Evolutionary conservation across 371 early-diverging fungal species (phyloP).

Genomic region (Zancudomyces culisetae): DNA sequence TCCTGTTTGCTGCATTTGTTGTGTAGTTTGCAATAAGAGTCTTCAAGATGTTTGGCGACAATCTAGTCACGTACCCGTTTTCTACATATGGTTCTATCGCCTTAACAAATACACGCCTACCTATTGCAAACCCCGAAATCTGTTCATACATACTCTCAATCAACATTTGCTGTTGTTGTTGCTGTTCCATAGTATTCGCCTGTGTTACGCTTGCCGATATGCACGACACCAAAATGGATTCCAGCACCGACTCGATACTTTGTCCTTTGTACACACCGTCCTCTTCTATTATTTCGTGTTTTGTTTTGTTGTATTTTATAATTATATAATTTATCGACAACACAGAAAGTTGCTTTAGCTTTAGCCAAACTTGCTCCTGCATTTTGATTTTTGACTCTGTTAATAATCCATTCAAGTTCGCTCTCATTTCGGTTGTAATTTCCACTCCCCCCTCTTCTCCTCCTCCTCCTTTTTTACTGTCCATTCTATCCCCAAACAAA

Average conservation of each 20-base stretch:
- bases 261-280: background rate
- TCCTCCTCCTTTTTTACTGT: background rate
- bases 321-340: conserved; percentile 6
- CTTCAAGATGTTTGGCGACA: conserved; percentile 20
- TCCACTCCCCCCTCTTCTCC: background rate
- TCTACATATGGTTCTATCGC: conserved; percentile 20
- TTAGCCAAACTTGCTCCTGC: conserved; percentile 9
- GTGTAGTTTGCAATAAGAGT: conserved; percentile 15
- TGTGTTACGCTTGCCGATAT: conserved; percentile 16
- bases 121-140: background rate
- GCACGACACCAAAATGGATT: conserved; percentile 13
- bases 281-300: background rate
- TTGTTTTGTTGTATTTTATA: background rate
- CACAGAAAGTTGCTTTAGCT: conserved; percentile 12
- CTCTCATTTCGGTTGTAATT: background rate
- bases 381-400: background rate
- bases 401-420: background rate
- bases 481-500: background rate
- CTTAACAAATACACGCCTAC: conserved; percentile 9
- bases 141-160: conserved; percentile 17
- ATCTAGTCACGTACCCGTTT: conserved; percentile 9
- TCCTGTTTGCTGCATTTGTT: conserved; percentile 5
- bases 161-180: conserved; percentile 5
- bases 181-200: too few relatives aligned
- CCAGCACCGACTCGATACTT: conserved; percentile 5